Conservation (phyloP, 108 stramenopile species). For the Cyclostephanos tholiformis region DNA sequence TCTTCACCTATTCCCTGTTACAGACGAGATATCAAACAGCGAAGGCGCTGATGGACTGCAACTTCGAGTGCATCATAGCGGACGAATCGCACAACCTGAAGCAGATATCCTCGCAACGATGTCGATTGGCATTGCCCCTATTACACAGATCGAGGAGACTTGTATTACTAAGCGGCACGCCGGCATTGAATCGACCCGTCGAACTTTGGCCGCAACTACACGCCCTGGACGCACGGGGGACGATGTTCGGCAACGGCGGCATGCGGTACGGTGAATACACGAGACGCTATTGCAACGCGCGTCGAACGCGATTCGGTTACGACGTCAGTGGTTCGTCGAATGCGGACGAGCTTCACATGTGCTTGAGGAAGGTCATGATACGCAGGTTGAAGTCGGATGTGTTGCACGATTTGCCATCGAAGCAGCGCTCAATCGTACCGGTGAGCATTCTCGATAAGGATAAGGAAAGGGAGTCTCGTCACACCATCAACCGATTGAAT, state of each 20-base stretch:
- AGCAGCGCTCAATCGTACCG: slow-evolving; percentile 77
- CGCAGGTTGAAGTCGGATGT: slow-evolving; percentile 88
- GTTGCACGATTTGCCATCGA: slow-evolving; percentile 82
- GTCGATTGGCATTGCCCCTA: slow-evolving; percentile 77
- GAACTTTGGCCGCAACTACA: slow-evolving; percentile 89
- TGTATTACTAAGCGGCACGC: slow-evolving; percentile 86
- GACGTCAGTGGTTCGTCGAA: slow-evolving; percentile 72
- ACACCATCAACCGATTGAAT: slow-evolving; percentile 47
- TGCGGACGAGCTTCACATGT: slow-evolving; percentile 77
- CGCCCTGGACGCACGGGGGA: slow-evolving; percentile 59
- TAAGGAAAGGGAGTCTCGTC: slow-evolving; percentile 44
- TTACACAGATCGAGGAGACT: slow-evolving; percentile 66
- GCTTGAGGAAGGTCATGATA: slow-evolving; percentile 80
- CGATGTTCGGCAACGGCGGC: slow-evolving; percentile 50
- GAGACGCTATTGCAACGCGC: slow-evolving; percentile 79
- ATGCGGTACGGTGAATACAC: slow-evolving; percentile 68
- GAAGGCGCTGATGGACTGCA: slow-evolving; percentile 35
- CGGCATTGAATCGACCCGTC: slow-evolving; percentile 87
- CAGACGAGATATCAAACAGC: slow-evolving; percentile 57
- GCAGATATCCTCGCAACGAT: slow-evolving; percentile 70
- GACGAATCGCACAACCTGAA: slow-evolving; percentile 94
- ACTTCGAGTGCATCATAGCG: slow-evolving; percentile 79
- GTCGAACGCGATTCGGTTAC: slow-evolving; percentile 67
- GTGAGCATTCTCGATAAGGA: slow-evolving; percentile 48
- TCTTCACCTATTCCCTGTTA: slow-evolving; percentile 73